Base-by-base conservation (phyloP, 148 eudicot genomes). In the Rhododendron ovatum region DNA sequence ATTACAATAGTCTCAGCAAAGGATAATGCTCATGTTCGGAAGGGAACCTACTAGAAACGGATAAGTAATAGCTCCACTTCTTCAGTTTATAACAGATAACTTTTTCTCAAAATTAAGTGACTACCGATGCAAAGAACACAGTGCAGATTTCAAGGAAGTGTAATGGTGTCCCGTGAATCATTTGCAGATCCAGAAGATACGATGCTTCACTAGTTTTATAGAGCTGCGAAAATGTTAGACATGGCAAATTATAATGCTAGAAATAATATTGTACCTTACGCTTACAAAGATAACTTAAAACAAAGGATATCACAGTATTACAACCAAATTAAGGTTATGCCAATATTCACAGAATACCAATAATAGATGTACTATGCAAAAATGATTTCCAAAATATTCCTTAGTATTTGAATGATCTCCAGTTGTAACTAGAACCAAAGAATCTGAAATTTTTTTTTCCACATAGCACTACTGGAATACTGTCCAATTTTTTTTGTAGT, bases 121-220 rank as follows among this genome's bases (percentile, higher is more conserved):
- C 85, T 24, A 83, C 69, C 15, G 65, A 43, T 15, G 78, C 79
- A 20, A 65, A 74, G 75, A 87, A 87, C 22, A 63, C 4, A 28
- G 88, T 83, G 77, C 88, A 87, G 11, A 87, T 37, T 33, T 87
- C 83, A 4, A 87, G 85, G 86, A 87, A 87, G 78, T 83, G 86
- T 33, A 87, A 65, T 8, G 86, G 88, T 12, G 88, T 57, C 26
- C 88, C 88, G 65, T 39, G 51, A 18, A 87, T 39, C 48, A 76
- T 78, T 79, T 87, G 88, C 30, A 84, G 37, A 67, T 87, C 88
- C 61, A 87, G 37, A 83, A 87, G 47, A 78, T 87, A 83, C 45
- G 55, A 61, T 18, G 65, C 88, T 77, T 74, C 83, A 37, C 69
- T 83, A 39, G 83, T 83, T 83, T 83, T 87, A 53, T 83, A 87